phyloP scores from a whole-genome alignment of 371 early-diverging fungal species.

The Circinella umbellata region DNA sequence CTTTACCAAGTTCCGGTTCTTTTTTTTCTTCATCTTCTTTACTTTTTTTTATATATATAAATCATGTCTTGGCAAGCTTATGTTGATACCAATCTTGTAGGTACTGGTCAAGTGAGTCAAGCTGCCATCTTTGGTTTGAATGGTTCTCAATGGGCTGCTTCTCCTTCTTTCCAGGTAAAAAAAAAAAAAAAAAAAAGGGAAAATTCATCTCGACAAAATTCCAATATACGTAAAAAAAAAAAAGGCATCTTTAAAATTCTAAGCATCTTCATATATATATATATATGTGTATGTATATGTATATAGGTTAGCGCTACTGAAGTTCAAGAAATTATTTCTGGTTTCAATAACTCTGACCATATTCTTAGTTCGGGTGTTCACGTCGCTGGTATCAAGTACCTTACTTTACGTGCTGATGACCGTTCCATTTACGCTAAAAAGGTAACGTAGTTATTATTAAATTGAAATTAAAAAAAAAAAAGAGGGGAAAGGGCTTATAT shows the following conservation, averaged over 20 bases:
- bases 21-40: constrained; percentile 14
- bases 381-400: constrained; percentile 74
- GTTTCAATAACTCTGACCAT: constrained; percentile 64
- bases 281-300: background rate
- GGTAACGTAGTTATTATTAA: constrained; percentile 43
- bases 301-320: constrained; percentile 64
- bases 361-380: constrained; percentile 73
- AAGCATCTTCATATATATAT: background rate
- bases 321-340: constrained; percentile 60
- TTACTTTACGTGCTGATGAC: constrained; percentile 70
- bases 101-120: constrained; percentile 71
- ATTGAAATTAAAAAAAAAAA: constrained; percentile 11
- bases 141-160: constrained; percentile 82
- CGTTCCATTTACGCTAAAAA: constrained; percentile 80
- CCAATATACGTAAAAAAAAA: background rate
- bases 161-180: constrained; percentile 69
- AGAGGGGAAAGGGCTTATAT: background rate
- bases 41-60: constrained; percentile 16
- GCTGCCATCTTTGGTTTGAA: constrained; percentile 86
- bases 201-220: constrained; percentile 8
- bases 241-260: background rate
- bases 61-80: constrained; percentile 88
- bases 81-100: constrained; percentile 85
- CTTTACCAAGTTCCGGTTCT: background rate
- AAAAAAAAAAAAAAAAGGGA: constrained; percentile 8